These are phyloP conservation scores for Pseudopyrenochaeta lycopersici DNA, from an alignment of 2,329 filamentous ascomycete genomes.

Conservation along the genomic window DNA sequence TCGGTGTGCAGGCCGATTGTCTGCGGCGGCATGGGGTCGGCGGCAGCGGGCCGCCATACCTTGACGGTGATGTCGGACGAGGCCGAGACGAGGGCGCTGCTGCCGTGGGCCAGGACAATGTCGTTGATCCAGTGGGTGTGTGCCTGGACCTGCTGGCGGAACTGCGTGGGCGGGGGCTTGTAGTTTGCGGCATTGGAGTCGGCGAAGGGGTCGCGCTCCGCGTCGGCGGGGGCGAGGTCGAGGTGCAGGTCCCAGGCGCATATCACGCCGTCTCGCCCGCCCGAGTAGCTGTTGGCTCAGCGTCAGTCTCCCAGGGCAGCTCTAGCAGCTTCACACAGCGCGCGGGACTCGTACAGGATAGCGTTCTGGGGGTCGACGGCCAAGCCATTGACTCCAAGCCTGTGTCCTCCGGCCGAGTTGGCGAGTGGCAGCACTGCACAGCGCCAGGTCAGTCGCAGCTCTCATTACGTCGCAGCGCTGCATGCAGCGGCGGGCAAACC, in stretches of 20 bases:
- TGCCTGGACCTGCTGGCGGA: conserved; percentile 74
- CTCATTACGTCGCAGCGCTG: conserved; percentile 10
- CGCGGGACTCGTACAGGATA: conserved; percentile 74
- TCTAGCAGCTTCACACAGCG: conserved; percentile 19
- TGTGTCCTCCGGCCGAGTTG: conserved; percentile 82
- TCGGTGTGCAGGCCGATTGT: conserved; percentile 93
- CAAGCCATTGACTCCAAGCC: conserved; percentile 93
- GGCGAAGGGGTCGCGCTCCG: conserved; percentile 54
- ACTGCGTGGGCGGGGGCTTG: conserved; percentile 60
- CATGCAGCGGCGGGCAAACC: conserved; percentile 26
- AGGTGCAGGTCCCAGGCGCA: conserved; percentile 94
- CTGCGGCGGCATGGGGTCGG: conserved; percentile 70
- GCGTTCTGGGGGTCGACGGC: conserved; percentile 84
- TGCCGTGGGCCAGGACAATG: conserved; percentile 80
- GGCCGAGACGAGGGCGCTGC: conserved; percentile 82
- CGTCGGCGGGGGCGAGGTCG: conserved; percentile 59
- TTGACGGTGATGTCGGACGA: conserved; percentile 96
- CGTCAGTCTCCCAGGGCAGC: too few species aligned
- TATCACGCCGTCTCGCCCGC: conserved; percentile 91
- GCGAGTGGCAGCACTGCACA: conserved; percentile 73
- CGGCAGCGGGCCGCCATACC: conserved; percentile 80
- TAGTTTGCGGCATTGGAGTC: conserved; percentile 42
- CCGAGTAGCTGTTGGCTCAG: conserved; percentile 81
- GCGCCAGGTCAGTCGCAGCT: conserved; percentile 19
- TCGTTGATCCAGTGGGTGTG: conserved; percentile 98